Evolutionary conservation across 306 rosid species (phyloP), one percentile per base, ranked within the genome.

Genomic region (Dryas drummondii): DNA sequence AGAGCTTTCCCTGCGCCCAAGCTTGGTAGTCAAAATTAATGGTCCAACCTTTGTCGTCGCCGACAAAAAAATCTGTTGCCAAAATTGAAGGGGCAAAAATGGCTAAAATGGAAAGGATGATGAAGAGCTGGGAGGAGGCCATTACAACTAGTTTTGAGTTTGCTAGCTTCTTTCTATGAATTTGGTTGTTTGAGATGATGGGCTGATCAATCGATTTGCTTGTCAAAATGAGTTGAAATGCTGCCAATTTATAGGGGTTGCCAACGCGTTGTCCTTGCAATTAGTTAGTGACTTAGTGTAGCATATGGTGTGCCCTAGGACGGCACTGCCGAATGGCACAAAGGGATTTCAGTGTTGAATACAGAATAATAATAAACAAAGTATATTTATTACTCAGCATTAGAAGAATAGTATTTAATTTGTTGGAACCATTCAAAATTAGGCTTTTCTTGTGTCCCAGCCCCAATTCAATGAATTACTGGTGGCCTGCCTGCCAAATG

Each of bases 11-110:
- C 42, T 48, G 17, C 15, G 82, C 65, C 82, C 86, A 82, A 46
- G 75, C 49, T 60, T 79, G 70, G 48, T 78, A 79, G 48, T 82
- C 83, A 19, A 79, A 50, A 17, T 37, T 49, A 5, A 16, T 19
- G 48, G 71, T 56, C 89, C 85, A 80, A 67, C 83, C 89, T 0
- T 66, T 63, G 4, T 63, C 73, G 37, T 78, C 85, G 14, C 85
- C 85, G 9, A 86, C 83, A 11, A 70, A 12, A 45, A 49, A 76
- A 4, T 84, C 63, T 2, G 26, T 66, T 19, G 75, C 84, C 69
- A 57, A 70, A 65, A 74, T 58, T 1, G 42, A 54, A 32, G 86
- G 84, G 19, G 58, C 4, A 16, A 77, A 66, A 27, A 70, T 52
- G n/a, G 78, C 89, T 16, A 72, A 9, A n/a, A 63, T 67, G 63